Evolutionary conservation across 805 yeast genomes (phyloP), one percentile per base, ranked within the genome.

Genomic region (Pichia occidentalis): DNA sequence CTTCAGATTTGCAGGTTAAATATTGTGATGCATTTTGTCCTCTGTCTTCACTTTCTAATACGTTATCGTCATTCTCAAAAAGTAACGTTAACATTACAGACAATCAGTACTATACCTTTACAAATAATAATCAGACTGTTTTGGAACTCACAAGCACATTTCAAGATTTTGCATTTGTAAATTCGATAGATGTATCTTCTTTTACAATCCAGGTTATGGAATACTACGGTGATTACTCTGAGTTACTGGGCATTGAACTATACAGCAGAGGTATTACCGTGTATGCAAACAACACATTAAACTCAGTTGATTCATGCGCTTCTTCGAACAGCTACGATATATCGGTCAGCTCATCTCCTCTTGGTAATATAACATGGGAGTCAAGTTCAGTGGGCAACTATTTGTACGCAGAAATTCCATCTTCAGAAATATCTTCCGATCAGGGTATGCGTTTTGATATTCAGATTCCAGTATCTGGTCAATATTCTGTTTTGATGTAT

Each of bases 1-100:
- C 95, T 3, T 43, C 54, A 0, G 70, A 85, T 2, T 76, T 80
- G 34, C 60, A 66, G n/a, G 35, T 70, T 3, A 55, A 61, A 12
- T 63, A 63, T 53, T 92, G 98, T 65, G 95, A 87, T 57, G 94
- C 95, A 1, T 80, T 75, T 71, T 92, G 98, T 59, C 95, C 96
- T 1, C 63, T 90, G 19, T 35, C 39, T 2, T 21, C 33, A 2
- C 28, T 40, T 10, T 18, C 37, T 4, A 22, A 36, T 8, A 7
- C 29, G 14, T 16, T 20, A 3, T 7, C 24, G 5, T 18, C 33
- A 6, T 19, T 30, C n/a, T 37, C 32, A 11, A 18, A n/a, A 3
- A 25, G 36, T 7, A 33, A 28, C 11, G n/a, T n/a, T n/a, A 31
- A 40, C 27, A 14, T 40, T 8, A 30, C 37, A 2, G 21, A 31